Evolutionary conservation across 1,284 basidiomycete species (phyloP).

Genomic region (Tilletia indica): DNA sequence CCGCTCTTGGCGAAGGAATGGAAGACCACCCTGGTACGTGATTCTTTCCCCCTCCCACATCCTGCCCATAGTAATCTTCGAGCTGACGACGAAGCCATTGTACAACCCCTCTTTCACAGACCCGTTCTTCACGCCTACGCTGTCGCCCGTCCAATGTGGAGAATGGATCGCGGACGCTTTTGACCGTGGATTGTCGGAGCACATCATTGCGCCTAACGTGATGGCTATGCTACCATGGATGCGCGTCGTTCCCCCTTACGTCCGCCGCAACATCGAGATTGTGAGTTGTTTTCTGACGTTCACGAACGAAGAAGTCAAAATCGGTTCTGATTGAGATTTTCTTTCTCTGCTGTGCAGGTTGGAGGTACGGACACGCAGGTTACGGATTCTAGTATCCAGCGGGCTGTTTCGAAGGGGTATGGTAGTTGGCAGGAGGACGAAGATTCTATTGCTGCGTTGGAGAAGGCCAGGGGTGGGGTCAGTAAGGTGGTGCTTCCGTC

Average conservation of each 20-base stretch:
- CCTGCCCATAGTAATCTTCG: not conserved
- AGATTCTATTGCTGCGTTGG: too few species aligned
- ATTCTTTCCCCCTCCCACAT: not conserved
- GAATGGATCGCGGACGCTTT: slow-evolving; percentile 39
- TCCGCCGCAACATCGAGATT: slow-evolving; percentile 36
- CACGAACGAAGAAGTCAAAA: not conserved
- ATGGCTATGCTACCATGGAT: slow-evolving; percentile 43
- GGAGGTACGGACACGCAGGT: slow-evolving; percentile 49
- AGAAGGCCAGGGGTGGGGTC: too few species aligned
- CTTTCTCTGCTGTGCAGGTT: not conserved
- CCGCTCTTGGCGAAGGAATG: slow-evolving; percentile 50
- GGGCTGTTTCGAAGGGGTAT: slow-evolving; percentile 46
- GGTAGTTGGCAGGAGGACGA: slow-evolving; percentile 21
- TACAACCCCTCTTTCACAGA: slow-evolving; percentile 20
- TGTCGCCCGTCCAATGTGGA: slow-evolving; percentile 49
- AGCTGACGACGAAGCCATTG: too few species aligned
- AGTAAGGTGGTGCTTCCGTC: too few species aligned
- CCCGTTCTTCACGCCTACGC: slow-evolving; percentile 48
- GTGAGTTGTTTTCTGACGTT: slow-evolving; percentile 18
- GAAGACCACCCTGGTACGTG: slow-evolving; percentile 34
- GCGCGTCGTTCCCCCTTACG: slow-evolving; percentile 47
- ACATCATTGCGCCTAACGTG: slow-evolving; percentile 44
- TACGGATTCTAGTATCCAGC: slow-evolving; percentile 39
- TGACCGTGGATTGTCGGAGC: slow-evolving; percentile 45
- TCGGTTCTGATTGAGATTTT: not conserved